Conservation (phyloP, 805 yeast species). For the Cyberlindnera maritima region DNA sequence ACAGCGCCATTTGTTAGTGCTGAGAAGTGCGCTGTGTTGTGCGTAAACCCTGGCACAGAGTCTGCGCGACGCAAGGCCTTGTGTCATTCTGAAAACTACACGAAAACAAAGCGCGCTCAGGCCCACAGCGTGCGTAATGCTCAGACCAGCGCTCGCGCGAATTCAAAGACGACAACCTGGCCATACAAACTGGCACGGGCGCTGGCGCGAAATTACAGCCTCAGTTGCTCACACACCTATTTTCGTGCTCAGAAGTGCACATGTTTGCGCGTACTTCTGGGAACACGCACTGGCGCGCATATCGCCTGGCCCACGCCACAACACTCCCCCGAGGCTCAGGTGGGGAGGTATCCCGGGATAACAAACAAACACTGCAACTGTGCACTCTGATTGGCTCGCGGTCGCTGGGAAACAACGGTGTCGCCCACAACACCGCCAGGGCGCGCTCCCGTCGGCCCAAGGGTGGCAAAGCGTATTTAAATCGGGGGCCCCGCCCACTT, state of each 20-base stretch:
- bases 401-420: not conserved
- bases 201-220: constrained; percentile 3
- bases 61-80: not conserved
- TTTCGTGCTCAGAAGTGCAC: constrained; percentile 3
- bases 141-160: not conserved
- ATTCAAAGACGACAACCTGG: constrained; percentile 1
- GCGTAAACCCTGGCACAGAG: not conserved
- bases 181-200: constrained; percentile 3
- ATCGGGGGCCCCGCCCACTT: constrained; percentile 1
- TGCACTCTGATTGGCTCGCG: constrained; percentile 7
- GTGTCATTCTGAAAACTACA: constrained; percentile 2
- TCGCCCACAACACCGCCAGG: not conserved
- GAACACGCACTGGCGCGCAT: not conserved
- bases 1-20: not conserved
- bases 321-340: too few relatives aligned
- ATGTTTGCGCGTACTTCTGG: not conserved
- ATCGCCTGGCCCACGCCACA: not conserved
- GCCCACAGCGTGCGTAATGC: not conserved
- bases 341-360: too few relatives aligned
- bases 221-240: constrained; percentile 6
- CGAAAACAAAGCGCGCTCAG: not conserved
- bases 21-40: not conserved
- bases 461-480: constrained; percentile 2
- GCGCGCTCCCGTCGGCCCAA: not conserved
- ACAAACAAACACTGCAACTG: not conserved